phyloP scores from a whole-genome alignment of 108 stramenopile species.

The Cyclostephanos invisitatus region DNA sequence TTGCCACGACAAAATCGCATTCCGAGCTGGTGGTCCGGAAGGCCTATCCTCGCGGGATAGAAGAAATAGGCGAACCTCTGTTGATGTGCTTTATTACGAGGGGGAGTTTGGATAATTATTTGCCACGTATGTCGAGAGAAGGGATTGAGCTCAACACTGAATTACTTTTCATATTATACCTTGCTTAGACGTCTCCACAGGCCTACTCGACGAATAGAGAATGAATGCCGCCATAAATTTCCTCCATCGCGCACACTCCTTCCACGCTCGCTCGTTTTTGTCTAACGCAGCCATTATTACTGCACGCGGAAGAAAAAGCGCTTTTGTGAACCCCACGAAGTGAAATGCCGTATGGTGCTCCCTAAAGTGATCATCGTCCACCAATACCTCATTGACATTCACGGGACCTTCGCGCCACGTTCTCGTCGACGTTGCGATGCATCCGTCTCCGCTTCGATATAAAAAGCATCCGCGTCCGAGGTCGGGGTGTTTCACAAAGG shows the following conservation, averaged over 20 bases:
- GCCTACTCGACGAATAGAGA: conserved; percentile 22
- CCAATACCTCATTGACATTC: conserved; percentile 45
- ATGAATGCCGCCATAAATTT: conserved; percentile 35
- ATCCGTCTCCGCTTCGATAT: conserved; percentile 29
- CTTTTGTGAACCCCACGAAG: conserved; percentile 43
- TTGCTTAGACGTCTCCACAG: background rate
- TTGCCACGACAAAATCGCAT: too few species aligned
- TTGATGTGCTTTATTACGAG: too few species aligned
- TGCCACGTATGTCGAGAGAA: background rate
- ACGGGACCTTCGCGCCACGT: conserved; percentile 16
- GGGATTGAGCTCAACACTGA: background rate
- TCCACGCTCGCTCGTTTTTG: conserved; percentile 44
- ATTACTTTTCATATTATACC: background rate
- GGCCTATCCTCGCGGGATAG: too few species aligned
- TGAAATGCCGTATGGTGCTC: conserved; percentile 35
- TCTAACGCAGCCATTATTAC: conserved; percentile 36
- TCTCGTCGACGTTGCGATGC: background rate
- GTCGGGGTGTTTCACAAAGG: conserved; percentile 26
- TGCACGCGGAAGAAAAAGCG: conserved; percentile 39
- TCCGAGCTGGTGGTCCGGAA: too few species aligned
- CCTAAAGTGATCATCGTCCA: conserved; percentile 37
- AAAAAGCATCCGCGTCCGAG: conserved; percentile 44
- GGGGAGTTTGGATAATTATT: too few species aligned
- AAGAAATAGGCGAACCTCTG: too few species aligned
- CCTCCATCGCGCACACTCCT: conserved; percentile 52